Percentiles rank a stretch among this genome's conserved stretches.
Conservation (phyloP, 169 alveolate species). For the Cryptosporidium sp. region DNA sequence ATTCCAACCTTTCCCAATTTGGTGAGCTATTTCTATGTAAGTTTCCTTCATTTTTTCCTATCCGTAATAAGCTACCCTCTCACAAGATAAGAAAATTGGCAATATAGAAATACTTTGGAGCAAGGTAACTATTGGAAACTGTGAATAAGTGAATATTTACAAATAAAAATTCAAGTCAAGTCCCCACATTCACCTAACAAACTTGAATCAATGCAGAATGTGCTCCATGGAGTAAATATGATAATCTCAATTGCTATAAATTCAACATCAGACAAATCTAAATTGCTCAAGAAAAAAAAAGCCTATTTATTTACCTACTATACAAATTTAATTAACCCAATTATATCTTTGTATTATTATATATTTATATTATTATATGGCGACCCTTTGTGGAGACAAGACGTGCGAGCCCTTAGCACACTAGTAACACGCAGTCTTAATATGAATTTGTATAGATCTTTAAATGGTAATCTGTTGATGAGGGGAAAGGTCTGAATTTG, state of each 20-base stretch:
- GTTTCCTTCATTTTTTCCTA: conserved; percentile 29
- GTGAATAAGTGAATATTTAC: neutral
- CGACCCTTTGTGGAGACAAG: conserved; percentile 24
- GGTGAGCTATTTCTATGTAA: conserved; percentile 41
- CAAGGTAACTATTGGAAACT: neutral
- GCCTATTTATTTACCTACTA: neutral
- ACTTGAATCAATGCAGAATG: neutral
- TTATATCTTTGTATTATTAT: neutral
- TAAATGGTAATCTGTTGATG: conserved; percentile 38
- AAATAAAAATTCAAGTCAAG: neutral
- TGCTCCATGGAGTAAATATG: neutral
- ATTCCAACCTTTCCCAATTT: conserved; percentile 51
- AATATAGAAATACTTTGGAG: neutral
- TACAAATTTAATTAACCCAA: neutral
- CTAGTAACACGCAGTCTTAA: conserved; percentile 72
- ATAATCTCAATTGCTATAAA: neutral
- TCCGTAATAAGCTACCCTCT: neutral
- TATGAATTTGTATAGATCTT: conserved; percentile 38
- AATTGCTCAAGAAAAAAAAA: neutral
- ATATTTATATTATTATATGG: neutral
- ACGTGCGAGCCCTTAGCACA: conserved; percentile 55
- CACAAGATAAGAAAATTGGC: neutral
- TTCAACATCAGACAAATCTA: neutral
- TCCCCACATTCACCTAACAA: conserved; percentile 7
- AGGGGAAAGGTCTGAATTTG: conserved; percentile 5